Evolutionary conservation across 805 yeast species (phyloP), one percentile per base, ranked within the genome.

Genomic region (Candida namnaoensis): DNA sequence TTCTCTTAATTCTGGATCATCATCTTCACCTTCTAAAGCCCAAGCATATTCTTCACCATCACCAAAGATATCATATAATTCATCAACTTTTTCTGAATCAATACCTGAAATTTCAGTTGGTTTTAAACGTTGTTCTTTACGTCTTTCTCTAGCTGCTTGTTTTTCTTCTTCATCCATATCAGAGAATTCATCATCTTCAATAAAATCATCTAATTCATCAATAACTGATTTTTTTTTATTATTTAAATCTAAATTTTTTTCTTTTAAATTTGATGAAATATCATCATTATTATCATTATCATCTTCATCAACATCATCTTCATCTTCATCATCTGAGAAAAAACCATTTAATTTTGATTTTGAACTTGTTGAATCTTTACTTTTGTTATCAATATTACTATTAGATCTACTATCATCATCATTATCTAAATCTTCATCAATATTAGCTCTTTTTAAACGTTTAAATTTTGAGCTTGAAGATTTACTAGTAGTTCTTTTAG

Each of bases 31-130:
- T 55, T 88, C 96, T 42, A 93, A 69, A 11, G 99, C 99, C 98
- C 99, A 93, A 43, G 87, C 96, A 62, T 93, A 93, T 56, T 91
- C 97, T 48, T 81, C 88, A 40, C 99, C 99, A 60, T 88, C 95
- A 49, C 99, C 99, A 58, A 93, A 93, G 12, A 93, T 87, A 59
- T 93, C 99, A 55, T 80, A 88, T 57, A 93, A 76, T 61, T 91
- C 97, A 55, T 88, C 93, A 48, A 91, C 76, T 58, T 87, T 86
- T 53, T 93, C 98, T 42, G 93, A 82, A 52, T 93, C 96, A 36
- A 84, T 65, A 36, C 72, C 76, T 1, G 82, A 70, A 35, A 78
- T 66, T 50, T 76, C 77, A 5, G 78, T 68, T 11, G 83, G 77
- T 51, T 75, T 65, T 36, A 63, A 73, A 60, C 78, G 65, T 51